These are phyloP conservation scores for Aspergillus campestris DNA, from an alignment of 495 filamentous ascomycete genomes.

Conservation along the genomic window DNA sequence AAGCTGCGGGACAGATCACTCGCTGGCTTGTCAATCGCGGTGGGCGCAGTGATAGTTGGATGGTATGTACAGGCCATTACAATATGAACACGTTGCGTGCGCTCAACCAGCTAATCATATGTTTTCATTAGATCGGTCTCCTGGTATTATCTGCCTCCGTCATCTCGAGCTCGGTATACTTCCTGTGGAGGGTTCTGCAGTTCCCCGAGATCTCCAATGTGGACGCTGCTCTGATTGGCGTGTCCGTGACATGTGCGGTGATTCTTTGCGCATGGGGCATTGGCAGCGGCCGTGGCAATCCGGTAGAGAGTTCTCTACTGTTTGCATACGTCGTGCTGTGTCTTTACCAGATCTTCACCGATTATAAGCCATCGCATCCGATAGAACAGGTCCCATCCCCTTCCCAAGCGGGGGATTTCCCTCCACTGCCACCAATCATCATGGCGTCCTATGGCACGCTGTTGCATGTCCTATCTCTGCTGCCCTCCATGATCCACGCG, in stretches of 20 bases:
- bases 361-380: slow-evolving; percentile 73
- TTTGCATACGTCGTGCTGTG: slow-evolving; percentile 96
- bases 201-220: slow-evolving; percentile 90
- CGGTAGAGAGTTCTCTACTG: slow-evolving; percentile 88
- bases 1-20: slow-evolving; percentile 90
- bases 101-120: slow-evolving; percentile 14
- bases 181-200: slow-evolving; percentile 86
- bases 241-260: slow-evolving; percentile 80
- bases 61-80: slow-evolving; percentile 51
- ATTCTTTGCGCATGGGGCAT: slow-evolving; percentile 94
- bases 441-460: slow-evolving; percentile 98
- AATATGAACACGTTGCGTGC: not conserved
- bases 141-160: slow-evolving; percentile 81
- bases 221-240: slow-evolving; percentile 90
- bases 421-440: slow-evolving; percentile 88
- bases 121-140: slow-evolving; percentile 63
- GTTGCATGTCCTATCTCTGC: slow-evolving; percentile 68
- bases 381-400: slow-evolving; percentile 46
- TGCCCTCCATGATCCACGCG: slow-evolving; percentile 77
- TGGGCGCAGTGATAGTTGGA: slow-evolving; percentile 90
- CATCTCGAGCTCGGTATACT: slow-evolving; percentile 90
- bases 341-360: slow-evolving; percentile 98
- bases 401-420: slow-evolving; percentile 66
- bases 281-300: slow-evolving; percentile 86
- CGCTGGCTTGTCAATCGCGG: slow-evolving; percentile 85